phyloP scores from a whole-genome alignment of 2,329 filamentous ascomycete species.

The Herpotrichia juniperi region DNA sequence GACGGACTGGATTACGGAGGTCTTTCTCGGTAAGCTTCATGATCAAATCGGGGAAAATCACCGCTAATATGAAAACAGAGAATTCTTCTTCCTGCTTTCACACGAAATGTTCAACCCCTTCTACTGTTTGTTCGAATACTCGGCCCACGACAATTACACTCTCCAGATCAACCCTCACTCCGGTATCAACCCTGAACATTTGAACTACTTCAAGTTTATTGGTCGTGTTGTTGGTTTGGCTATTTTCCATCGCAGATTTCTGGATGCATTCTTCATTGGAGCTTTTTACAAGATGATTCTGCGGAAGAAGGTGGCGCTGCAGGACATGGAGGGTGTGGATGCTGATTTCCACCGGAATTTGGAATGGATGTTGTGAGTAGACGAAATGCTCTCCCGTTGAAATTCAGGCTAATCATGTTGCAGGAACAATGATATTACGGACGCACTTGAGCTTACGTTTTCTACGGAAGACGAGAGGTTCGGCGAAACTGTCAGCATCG shows the following conservation, averaged over 20 bases:
- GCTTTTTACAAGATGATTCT: conserved; percentile 99
- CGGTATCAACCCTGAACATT: conserved; percentile 97
- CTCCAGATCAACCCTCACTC: conserved; percentile 99
- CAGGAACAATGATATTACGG: conserved; percentile 92
- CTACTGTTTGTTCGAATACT: conserved; percentile 99
- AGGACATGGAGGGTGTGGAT: conserved; percentile 99
- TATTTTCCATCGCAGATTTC: conserved; percentile 96
- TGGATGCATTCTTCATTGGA: conserved; percentile 99
- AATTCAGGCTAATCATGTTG: conserved; percentile 15
- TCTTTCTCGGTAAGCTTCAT: conserved; percentile 70
- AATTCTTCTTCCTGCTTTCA: conserved; percentile 98
- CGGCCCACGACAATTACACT: conserved; percentile 99
- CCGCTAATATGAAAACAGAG: conserved; percentile 58
- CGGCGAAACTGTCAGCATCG: conserved; percentile 90
- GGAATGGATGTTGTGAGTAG: conserved; percentile 83
- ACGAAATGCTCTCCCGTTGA: conserved; percentile 9
- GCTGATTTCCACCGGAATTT: conserved; percentile 96
- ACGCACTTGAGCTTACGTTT: conserved; percentile 93
- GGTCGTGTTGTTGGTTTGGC: conserved; percentile 94
- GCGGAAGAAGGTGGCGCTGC: conserved; percentile 86
- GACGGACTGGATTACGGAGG: conserved; percentile 98
- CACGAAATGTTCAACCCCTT: conserved; percentile 99
- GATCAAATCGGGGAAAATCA: background rate
- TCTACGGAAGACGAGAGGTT: conserved; percentile 97
- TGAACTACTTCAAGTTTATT: conserved; percentile 99